Evolutionary conservation across 2,329 filamentous ascomycete species (phyloP).

Genomic region (Aspergillus ruber): DNA sequence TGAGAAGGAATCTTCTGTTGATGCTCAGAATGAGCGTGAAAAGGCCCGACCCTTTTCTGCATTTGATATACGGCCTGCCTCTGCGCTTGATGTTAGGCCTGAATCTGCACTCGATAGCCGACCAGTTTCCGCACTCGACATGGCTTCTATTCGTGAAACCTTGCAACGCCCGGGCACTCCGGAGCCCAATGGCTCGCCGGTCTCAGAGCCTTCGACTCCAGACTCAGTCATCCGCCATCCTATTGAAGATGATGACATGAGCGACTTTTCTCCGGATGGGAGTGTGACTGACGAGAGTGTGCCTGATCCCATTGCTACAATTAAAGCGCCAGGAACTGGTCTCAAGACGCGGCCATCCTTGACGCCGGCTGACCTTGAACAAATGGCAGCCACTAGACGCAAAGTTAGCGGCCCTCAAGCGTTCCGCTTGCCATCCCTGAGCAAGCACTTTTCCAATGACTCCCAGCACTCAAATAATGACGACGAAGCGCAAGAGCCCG

Average conservation of each 20-base stretch:
- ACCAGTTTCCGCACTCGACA: constrained; percentile 37
- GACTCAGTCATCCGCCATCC: constrained; percentile 85
- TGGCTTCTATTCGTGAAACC: constrained; percentile 31
- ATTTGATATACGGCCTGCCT: constrained; percentile 35
- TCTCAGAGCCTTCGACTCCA: constrained; percentile 64
- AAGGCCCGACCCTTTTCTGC: constrained; percentile 25
- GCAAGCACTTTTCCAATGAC: constrained; percentile 16
- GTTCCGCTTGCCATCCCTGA: constrained; percentile 25
- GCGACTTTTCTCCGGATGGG: constrained; percentile 23
- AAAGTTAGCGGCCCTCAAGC: constrained; percentile 70
- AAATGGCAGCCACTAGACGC: constrained; percentile 80
- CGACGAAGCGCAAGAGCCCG: constrained; percentile 9
- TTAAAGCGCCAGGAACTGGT: constrained; percentile 78
- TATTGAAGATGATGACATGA: constrained; percentile 41
- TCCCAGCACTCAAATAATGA: constrained; percentile 10
- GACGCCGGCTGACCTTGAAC: constrained; percentile 73
- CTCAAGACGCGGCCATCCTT: constrained; percentile 84
- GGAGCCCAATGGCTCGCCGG: constrained; percentile 54
- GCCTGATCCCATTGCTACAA: constrained; percentile 77
- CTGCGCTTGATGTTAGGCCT: constrained; percentile 20
- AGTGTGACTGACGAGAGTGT: constrained; percentile 47
- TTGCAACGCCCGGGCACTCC: constrained; percentile 37
- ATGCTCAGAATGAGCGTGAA: constrained; percentile 17
- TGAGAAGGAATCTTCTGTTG: constrained; percentile 25
- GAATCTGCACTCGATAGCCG: constrained; percentile 20